Evolutionary conservation across 1,139 yeast genomes (phyloP), one percentile per base, ranked within the genome.

Genomic region (Debaryomyces robertsiae): DNA sequence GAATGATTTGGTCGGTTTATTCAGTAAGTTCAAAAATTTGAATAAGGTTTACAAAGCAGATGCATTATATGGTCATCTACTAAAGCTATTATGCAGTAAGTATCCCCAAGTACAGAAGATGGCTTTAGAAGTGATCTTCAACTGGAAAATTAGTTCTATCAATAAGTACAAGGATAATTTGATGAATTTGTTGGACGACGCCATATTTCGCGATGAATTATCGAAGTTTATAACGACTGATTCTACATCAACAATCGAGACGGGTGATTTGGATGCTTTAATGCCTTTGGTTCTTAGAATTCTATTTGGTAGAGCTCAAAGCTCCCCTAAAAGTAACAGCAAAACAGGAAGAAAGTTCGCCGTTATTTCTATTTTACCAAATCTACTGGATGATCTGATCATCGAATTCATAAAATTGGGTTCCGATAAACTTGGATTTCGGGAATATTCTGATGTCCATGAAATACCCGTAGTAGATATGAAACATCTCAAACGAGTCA

Each of bases 251-350:
- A 63, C 67, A 2, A 72, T 90, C 38, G 90, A 85, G 49, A 72
- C 69, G 10, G 71, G 69, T 6, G 97, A 91, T 56, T 67, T 76
- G 15, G 67, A 61, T 1, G 60, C 49, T 0, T 71, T 93, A 4
- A 77, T 90, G 77, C 94, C 95, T 1, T 59, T 87, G 34, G 76
- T 90, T 4, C 63, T 91, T 36, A 70, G 97, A 47, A 84, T 94
- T 19, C 65, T 94, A 27, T 93, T 84, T 61, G 98, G 98, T 4
- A 75, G 95, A 48, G 89, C 90, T 7, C 95, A 88, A 62, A 75
- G 77, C 13, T 52, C 67, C 3, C 58, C 73, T 3, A 67, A 59
- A 46, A 80, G 84, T 59, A 89, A 89, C 45, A 79, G 82, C 37
- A 86, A 86, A 53, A 76, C 79, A 45, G 82, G 91, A 17, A 77